Evolutionary conservation across 2,329 filamentous ascomycete genomes (phyloP).

Genomic region (Fusarium piperis): DNA sequence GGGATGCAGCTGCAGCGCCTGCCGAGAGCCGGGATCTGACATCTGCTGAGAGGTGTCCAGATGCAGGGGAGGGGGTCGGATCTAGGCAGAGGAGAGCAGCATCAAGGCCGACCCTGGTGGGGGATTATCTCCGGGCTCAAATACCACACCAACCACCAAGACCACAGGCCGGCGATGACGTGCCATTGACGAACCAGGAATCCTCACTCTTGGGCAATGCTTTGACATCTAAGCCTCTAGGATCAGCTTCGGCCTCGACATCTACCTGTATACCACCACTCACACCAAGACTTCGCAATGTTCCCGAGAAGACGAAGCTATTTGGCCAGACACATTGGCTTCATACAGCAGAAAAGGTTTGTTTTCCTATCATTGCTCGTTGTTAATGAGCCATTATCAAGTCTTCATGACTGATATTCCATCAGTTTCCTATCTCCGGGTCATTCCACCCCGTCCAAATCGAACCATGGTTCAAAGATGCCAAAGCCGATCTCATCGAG

Average conservation of each 20-base stretch:
- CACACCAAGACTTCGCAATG: constrained; percentile 36
- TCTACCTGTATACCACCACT: constrained; percentile 34
- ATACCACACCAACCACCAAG: neutral
- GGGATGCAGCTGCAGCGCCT: neutral
- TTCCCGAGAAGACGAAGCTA: constrained; percentile 42
- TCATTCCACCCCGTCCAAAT: constrained; percentile 39
- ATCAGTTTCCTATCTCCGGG: constrained; percentile 38
- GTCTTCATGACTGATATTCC: constrained; percentile 1
- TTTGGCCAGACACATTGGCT: constrained; percentile 44
- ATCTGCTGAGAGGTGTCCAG: neutral
- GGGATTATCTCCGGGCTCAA: constrained; percentile 24
- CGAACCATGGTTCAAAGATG: constrained; percentile 38
- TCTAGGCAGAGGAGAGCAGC: neutral
- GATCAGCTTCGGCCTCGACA: neutral
- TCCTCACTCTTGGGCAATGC: neutral
- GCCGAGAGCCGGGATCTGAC: neutral
- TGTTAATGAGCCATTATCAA: neutral
- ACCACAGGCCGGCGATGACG: neutral
- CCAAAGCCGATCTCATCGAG: constrained; percentile 37
- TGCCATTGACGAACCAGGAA: neutral
- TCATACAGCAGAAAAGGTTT: constrained; percentile 40
- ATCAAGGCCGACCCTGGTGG: neutral
- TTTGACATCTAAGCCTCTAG: neutral
- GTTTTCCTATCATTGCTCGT: neutral
- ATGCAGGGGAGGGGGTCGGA: constrained; percentile 1